phyloP scores from a whole-genome alignment of 2,329 filamentous ascomycete species.

The Fusarium continuum region DNA sequence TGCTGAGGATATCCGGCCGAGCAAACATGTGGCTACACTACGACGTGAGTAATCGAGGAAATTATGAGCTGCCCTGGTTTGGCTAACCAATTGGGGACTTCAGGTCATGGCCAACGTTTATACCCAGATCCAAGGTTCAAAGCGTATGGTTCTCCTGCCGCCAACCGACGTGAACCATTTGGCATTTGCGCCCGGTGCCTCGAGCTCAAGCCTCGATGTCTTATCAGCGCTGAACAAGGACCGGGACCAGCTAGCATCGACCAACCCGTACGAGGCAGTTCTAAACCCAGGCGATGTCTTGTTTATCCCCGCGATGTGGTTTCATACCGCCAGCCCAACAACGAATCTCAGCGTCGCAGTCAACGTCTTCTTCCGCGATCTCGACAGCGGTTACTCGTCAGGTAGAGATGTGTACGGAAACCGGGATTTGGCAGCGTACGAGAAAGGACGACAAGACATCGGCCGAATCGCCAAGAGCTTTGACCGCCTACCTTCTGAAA shows the following conservation, averaged over 20 bases:
- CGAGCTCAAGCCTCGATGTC: constrained; percentile 80
- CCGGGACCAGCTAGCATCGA: constrained; percentile 52
- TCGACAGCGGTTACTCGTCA: constrained; percentile 72
- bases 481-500: constrained; percentile 69
- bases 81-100: constrained; percentile 4
- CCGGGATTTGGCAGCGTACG: constrained; percentile 83
- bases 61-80: not conserved
- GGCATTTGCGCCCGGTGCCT: constrained; percentile 77
- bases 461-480: constrained; percentile 72
- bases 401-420: constrained; percentile 91
- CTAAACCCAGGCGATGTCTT: constrained; percentile 79
- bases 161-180: constrained; percentile 77
- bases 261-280: constrained; percentile 72
- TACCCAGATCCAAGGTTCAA: constrained; percentile 79
- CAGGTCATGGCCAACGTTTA: constrained; percentile 89
- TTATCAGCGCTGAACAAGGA: constrained; percentile 61
- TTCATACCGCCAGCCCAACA: constrained; percentile 75
- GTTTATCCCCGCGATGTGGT: constrained; percentile 85
- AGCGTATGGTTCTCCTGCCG: constrained; percentile 79
- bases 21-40: constrained; percentile 93
- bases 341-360: constrained; percentile 75
- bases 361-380: constrained; percentile 87
- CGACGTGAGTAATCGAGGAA: constrained; percentile 64
- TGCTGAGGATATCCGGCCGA: constrained; percentile 79
- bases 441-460: constrained; percentile 79